phyloP scores from a whole-genome alignment of 192 early-diverging fungal genomes.

The Mortierella hygrophila region DNA sequence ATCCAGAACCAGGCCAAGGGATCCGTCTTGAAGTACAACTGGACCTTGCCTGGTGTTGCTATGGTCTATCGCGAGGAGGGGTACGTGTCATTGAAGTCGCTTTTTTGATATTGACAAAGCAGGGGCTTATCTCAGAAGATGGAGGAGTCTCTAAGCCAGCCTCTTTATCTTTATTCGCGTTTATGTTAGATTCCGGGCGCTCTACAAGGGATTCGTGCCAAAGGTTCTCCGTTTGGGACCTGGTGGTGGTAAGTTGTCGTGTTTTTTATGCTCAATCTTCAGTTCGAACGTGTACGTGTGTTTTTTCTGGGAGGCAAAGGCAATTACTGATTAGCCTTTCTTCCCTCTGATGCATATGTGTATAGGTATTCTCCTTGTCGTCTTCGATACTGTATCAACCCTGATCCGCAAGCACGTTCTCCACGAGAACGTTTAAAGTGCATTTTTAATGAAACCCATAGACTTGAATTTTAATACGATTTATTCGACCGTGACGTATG shows the following conservation, averaged over 20 bases:
- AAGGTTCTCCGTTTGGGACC: slow-evolving; percentile 97
- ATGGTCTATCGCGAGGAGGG: slow-evolving; percentile 92
- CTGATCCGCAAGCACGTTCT: slow-evolving; percentile 85
- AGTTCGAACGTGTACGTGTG: neutral
- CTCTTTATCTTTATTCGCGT: slow-evolving; percentile 11
- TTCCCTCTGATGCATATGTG: neutral
- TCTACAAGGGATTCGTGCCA: slow-evolving; percentile 96
- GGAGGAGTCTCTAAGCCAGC: neutral
- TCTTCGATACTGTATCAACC: slow-evolving; percentile 87
- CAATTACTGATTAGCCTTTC: neutral
- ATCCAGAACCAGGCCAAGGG: slow-evolving; percentile 87
- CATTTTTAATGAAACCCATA: neutral
- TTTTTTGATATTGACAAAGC: neutral
- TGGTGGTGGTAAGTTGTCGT: slow-evolving; percentile 59
- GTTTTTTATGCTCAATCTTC: neutral
- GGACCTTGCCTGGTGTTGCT: slow-evolving; percentile 82
- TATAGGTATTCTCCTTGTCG: slow-evolving; percentile 84
- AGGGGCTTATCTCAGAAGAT: neutral
- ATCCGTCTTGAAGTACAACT: slow-evolving; percentile 87
- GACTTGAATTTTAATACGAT: neutral
- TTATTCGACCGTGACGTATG: neutral
- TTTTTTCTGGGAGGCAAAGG: neutral
- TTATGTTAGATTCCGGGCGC: slow-evolving; percentile 68
- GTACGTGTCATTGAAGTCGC: slow-evolving; percentile 49
- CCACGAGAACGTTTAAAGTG: slow-evolving; percentile 18